Base-by-base conservation (phyloP, 2,329 filamentous ascomycete genomes). In the Whalleya microplaca region DNA sequence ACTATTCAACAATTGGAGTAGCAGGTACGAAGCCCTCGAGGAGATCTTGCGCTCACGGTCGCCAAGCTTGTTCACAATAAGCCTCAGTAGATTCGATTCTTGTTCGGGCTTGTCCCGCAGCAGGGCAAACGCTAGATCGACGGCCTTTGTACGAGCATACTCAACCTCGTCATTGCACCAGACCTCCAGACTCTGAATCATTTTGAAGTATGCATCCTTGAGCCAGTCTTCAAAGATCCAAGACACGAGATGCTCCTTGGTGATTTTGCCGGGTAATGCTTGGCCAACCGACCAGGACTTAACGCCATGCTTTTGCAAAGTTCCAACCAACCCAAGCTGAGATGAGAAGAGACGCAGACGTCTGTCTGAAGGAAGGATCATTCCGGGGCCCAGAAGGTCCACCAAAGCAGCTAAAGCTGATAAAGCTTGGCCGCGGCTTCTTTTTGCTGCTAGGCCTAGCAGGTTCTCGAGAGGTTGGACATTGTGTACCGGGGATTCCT, bases 191-290 rank as follows among this genome's bases (percentile, higher is more conserved):
- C 96, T 84, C 74, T 96, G 94, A 55, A 99, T 83, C 64, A 98
- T 85, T 66, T 94, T 92, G 73, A 98, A 99, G 73, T 96, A 99
- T 37, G 89, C 87, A 56, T 89, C 87, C 78, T 99, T 99, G 55
- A 99, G 78, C 89, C 94, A 97, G 71, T 97, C 91, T 73, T 99
- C 95, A 65, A 90, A 99, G 1, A 87, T 87, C 94, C 94, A 99
- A 18, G 86, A 81, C 19, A 99, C 85, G 62, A 99, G 75, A 72
- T 98, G 92, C 12, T 82, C 79, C 64, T 91, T 85, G 41, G 90
- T 86, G 21, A 98, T 76, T 45, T 84, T 84, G 10, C 86, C 86
- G 0, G 94, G 94, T 3, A 98, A 77, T 42, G 82, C 78, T 57
- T 92, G 85, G n/a, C 84, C 83, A 14, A 78, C 71, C 18, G 80